Base-by-base conservation (phyloP, 2,329 filamentous ascomycete species). In the Sporothrix humicola region DNA sequence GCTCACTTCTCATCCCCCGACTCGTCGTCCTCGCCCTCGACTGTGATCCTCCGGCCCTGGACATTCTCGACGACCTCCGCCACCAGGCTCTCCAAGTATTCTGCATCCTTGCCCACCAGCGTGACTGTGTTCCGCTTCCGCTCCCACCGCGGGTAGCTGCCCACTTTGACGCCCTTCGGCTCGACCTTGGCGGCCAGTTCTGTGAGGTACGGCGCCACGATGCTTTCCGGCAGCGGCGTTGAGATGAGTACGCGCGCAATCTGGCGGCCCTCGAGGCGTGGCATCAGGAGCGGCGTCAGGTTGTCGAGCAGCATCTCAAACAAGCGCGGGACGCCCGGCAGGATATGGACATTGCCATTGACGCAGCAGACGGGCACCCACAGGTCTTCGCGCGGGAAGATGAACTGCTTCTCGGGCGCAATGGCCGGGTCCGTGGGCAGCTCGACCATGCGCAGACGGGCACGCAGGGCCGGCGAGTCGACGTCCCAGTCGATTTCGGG, bases 121-220 rank as follows among this genome's bases (percentile, higher is more conserved):
- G 95, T 98, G 66, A 98, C 94, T 0, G 94, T 96, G 82, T 98
- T 98, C 76, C 87, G 87, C 79, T 90, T 89, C 86, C 93, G 95
- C 5, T 92, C 93, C 94, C 95, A 98, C 72, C 94, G 87, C 50
- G 96, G 96, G 82, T 99, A 98, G 82, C 93, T 97, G 65, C 96
- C 96, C 17, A 98, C 94, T 84, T 98, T 98, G 79, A 98, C 88
- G 2, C 94, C 94, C 79, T 88, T 90, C 0, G 89, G 84, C 80
- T 90, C 91, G 26, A 95, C 92, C 81, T 89, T 89, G 42, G 85
- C 87, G 4, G 95, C 93, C 75, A 98, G 84, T 76, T 93, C 88
- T 0, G 94, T 95, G 79, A 99, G 85, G 80, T 93, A 98, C 20
- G 86, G 88, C 13, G 96, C 95, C 46, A 98, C 90, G 20, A 88